Evolutionary conservation across 352 stramenopile species (phyloP), one percentile per base, ranked within the genome.

Genomic region (Phytopythium delawarense): DNA sequence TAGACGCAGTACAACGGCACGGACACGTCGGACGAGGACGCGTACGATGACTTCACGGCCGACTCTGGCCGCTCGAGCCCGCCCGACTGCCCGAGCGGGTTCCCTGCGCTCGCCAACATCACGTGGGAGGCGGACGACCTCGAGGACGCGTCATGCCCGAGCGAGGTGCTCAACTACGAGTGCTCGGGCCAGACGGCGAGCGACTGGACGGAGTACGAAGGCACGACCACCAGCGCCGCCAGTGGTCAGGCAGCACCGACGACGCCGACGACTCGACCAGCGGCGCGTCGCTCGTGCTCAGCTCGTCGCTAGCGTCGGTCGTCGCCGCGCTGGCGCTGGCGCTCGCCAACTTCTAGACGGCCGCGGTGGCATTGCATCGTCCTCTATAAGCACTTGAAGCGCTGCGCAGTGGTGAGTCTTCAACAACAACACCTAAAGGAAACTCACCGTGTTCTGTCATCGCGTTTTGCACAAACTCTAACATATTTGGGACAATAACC

Each of bases 1-100:
- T 60, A 71, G 8, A 65, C 59, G 25, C 59, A 85, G 62, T 94
- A 88, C 69, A 87, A 81, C 9, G 58, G 64, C 15, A 73, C 62
- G 2, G 61, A 81, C 50, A 69, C 74, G 11, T 76, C 70, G 20
- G 63, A 76, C 39, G 76, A 87, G 53, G 69, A 62, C 9, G 35
- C 42, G 2, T 78, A 76, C 44, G 16, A 25, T 23, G 53, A 58
- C 18, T 84, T 86, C 63, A 72, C 64, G 13, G 57, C 63, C 15
- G 71, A 71, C 21, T 68, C 63, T 20, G 59, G 54, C 30, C 70
- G 70, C 50, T 42, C 42, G 25, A 70, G 46, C 16, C 55, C 61
- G 7, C 64, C 64, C 35, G 56, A 61, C 23, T 83, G 74, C 16
- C 74, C 74, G 7, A 62, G 59, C 11, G 69, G 57, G 0, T 79